Percentiles rank a stretch among this genome's conserved stretches.
These are phyloP conservation scores for Sphenostylis stenocarpa DNA, from an alignment of 306 rosid species.

Conservation along the genomic window DNA sequence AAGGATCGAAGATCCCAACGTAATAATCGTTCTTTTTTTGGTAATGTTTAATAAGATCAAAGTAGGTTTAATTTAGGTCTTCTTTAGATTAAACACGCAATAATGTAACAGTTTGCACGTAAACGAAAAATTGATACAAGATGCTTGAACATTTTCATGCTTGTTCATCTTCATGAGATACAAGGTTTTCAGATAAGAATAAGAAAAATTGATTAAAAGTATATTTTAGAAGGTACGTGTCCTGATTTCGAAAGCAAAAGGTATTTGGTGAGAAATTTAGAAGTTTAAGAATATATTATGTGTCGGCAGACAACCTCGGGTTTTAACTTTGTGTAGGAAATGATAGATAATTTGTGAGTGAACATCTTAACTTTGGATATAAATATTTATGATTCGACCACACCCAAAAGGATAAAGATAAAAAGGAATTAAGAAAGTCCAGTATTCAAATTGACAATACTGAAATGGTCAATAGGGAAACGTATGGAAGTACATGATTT, in stretches of 20 bases:
- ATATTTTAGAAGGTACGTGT: neutral
- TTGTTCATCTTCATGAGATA: neutral
- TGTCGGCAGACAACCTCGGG: slow-evolving; percentile 36
- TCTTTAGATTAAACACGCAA: neutral
- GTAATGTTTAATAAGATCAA: neutral
- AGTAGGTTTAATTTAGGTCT: neutral
- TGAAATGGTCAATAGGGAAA: neutral
- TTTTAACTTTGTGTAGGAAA: neutral
- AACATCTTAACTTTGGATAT: slow-evolving; percentile 4
- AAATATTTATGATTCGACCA: neutral
- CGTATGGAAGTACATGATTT: neutral
- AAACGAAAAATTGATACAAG: too few relatives aligned
- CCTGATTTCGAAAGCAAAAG: neutral
- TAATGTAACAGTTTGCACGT: neutral
- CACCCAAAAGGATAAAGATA: slow-evolving; percentile 18
- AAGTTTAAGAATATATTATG: neutral
- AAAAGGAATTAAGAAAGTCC: neutral
- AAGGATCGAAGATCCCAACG: neutral
- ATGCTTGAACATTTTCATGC: neutral
- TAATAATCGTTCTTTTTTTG: neutral
- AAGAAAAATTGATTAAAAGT: neutral
- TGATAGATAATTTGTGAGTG: neutral
- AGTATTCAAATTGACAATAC: neutral
- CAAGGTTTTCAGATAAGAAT: neutral
- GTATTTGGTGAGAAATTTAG: slow-evolving; percentile 24